These are phyloP conservation scores for Anthracocystis panici-leucophaei DNA, from an alignment of 1,284 basidiomycete species.

Conservation along the genomic window DNA sequence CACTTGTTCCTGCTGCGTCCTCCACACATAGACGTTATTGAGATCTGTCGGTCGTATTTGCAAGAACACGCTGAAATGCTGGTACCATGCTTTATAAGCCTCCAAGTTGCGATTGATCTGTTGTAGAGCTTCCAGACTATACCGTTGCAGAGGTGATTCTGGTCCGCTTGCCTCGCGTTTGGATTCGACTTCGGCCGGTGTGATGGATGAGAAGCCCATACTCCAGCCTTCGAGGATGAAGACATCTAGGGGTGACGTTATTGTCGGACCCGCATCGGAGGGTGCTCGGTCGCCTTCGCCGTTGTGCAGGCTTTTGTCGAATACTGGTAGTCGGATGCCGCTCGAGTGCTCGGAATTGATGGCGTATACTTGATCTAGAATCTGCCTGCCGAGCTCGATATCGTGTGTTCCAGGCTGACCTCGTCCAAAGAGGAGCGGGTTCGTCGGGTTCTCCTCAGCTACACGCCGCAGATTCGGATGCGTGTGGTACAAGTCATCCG, in stretches of 20 bases:
- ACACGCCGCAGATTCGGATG: slow-evolving; percentile 26
- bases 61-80: slow-evolving; percentile 36
- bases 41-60: slow-evolving; percentile 41
- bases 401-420: slow-evolving; percentile 51
- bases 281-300: slow-evolving; percentile 39
- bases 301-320: slow-evolving; percentile 41
- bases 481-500: slow-evolving; percentile 45
- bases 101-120: slow-evolving; percentile 40
- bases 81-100: slow-evolving; percentile 33
- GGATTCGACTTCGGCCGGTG: slow-evolving; percentile 6
- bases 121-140: slow-evolving; percentile 22
- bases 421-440: slow-evolving; percentile 37
- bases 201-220: slow-evolving; percentile 44
- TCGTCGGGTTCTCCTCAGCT: slow-evolving; percentile 26
- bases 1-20: slow-evolving; percentile 44
- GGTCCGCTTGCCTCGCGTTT: slow-evolving; percentile 7
- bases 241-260: slow-evolving; percentile 27
- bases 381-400: slow-evolving; percentile 14
- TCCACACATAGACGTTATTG: slow-evolving; percentile 43
- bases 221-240: slow-evolving; percentile 52
- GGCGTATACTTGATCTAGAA: slow-evolving; percentile 14
- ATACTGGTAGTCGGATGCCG: slow-evolving; percentile 22
- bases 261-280: slow-evolving; percentile 8
- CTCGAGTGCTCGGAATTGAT: slow-evolving; percentile 18
- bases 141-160: slow-evolving; percentile 18